phyloP scores from a whole-genome alignment of 805 yeast species.

The Dipodascus geniculatus region DNA sequence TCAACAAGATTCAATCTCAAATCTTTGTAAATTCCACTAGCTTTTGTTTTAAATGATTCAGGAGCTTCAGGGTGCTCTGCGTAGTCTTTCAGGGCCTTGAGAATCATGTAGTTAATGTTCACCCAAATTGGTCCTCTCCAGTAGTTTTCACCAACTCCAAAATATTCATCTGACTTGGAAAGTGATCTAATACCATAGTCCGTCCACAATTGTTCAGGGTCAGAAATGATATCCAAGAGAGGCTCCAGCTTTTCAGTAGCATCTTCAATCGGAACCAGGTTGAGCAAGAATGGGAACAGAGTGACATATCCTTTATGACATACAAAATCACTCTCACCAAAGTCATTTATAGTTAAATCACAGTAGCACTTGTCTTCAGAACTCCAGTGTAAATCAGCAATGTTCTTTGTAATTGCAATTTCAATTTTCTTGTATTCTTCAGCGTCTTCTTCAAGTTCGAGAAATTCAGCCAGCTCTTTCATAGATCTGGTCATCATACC shows the following conservation, averaged over 20 bases:
- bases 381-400: conserved; percentile 76
- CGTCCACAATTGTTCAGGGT: conserved; percentile 68
- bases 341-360: conserved; percentile 68
- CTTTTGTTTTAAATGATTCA: conserved; percentile 27
- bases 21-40: conserved; percentile 39
- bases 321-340: conserved; percentile 51
- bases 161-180: conserved; percentile 51
- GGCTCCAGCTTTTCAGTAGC: conserved; percentile 35
- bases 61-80: conserved; percentile 22
- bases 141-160: conserved; percentile 76
- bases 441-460: conserved; percentile 50
- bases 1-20: conserved; percentile 57
- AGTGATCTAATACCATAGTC: conserved; percentile 72
- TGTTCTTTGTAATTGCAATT: conserved; percentile 44
- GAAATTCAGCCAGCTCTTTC: conserved; percentile 53
- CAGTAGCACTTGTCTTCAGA: conserved; percentile 57
- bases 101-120: conserved; percentile 72
- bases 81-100: conserved; percentile 61
- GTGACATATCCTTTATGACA: conserved; percentile 88
- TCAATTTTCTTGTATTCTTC: conserved; percentile 42
- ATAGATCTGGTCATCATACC: conserved; percentile 85
- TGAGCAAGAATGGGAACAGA: conserved; percentile 71
- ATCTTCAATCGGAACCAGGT: conserved; percentile 39
- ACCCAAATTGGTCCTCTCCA: conserved; percentile 96
- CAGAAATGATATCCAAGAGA: conserved; percentile 45